Conservation (phyloP, 495 filamentous ascomycete genomes). For the Cladorrhinum samala region DNA sequence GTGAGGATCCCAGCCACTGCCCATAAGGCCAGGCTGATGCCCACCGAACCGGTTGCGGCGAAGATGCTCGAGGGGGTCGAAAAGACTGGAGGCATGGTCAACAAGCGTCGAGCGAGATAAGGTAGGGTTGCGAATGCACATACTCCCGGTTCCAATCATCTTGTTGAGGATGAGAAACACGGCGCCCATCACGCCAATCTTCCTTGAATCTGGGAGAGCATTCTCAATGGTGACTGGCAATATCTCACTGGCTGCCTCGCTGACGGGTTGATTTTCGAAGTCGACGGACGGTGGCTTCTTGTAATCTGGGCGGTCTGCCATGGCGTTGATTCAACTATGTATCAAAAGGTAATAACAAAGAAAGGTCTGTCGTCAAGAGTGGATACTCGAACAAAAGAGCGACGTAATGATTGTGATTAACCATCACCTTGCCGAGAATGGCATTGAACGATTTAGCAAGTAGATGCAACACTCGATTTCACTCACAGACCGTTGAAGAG, state of each 20-base stretch:
- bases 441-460: too few species aligned
- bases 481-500: too few species aligned
- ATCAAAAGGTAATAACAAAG: too few species aligned
- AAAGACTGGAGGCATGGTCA: slow-evolving; percentile 27
- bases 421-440: too few species aligned
- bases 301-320: slow-evolving; percentile 5
- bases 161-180: slow-evolving; percentile 53
- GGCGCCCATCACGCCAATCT: slow-evolving; percentile 47
- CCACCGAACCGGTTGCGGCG: slow-evolving; percentile 37
- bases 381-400: too few species aligned
- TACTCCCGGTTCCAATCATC: slow-evolving; percentile 54
- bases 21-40: slow-evolving; percentile 36
- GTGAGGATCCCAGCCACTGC: slow-evolving; percentile 21
- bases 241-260: slow-evolving; percentile 7
- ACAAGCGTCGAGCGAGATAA: too few species aligned
- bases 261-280: slow-evolving; percentile 10
- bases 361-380: not conserved
- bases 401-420: too few species aligned
- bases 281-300: not conserved
- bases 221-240: slow-evolving; percentile 2
- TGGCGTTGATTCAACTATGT: not conserved
- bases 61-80: slow-evolving; percentile 41
- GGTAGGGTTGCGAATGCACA: too few species aligned
- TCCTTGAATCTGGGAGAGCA: slow-evolving; percentile 36
- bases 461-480: too few species aligned